Base-by-base conservation (phyloP, 2,329 filamentous ascomycete genomes). In the Venturia aucupariae region DNA sequence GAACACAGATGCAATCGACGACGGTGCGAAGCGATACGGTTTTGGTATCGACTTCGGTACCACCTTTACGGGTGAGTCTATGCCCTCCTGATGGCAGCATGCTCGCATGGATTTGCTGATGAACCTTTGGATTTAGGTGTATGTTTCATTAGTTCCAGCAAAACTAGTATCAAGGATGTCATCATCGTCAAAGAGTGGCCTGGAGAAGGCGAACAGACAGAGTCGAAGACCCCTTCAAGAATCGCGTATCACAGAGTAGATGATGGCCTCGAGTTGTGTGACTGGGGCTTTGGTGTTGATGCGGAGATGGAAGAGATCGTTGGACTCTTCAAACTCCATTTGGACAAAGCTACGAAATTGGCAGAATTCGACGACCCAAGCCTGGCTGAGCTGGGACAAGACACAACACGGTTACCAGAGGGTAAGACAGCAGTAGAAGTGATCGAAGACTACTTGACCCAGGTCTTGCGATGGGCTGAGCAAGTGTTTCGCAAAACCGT, bases 281-380 rank as follows among this genome's bases (percentile, higher is more conserved):
- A 62, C 27, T 67, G 51, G 42, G 67, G 67, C 1, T 69, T 60
- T 19, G 10, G 63, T 7, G 67, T 68, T 4, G 62, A 39, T 4
- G 41, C 67, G 2, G 55, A 57, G 8, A 68, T 68, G 67, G 68
- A 67, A 66, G 63, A 38, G 35, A 10, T 38, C 4, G 35, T 38
- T 4, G 35, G 35, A 38, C 35, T 38, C 5, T 22, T 51, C n/a
- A 51, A 51, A 27, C 24, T 51, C 19, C 46, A 27, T 27, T 13
- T 51, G n/a, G 46, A 51, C 13, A 27, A 51, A 27, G n/a, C 19
- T 27, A 51, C 46, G n/a, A 51, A 51, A 51, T 7, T 51, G n/a
- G 24, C 46, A n/a, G 46, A 51, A 13, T 51, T 51, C 46, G 46
- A 51, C 46, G 46, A 51, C 46, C 19, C 46, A 13, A 51, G 46